These are phyloP conservation scores for Corylus heterophylla DNA, from an alignment of 306 rosid species.

Conservation along the genomic window DNA sequence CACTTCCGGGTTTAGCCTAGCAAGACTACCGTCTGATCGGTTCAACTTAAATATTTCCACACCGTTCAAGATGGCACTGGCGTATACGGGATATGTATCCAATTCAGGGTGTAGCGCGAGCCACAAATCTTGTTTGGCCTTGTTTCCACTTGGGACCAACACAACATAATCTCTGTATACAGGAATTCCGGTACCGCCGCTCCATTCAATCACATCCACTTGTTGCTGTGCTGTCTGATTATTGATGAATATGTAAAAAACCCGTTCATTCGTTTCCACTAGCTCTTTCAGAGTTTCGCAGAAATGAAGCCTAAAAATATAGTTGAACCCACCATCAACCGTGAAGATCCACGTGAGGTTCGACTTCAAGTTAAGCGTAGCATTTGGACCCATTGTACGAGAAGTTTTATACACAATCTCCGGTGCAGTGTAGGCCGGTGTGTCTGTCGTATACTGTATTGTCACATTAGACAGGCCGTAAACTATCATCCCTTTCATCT, in stretches of 20 bases:
- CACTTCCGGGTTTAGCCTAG: not conserved
- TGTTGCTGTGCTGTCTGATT: not conserved
- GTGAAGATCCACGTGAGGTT: conserved; percentile 29
- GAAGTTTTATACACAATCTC: not conserved
- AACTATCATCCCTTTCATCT: fast-evolving
- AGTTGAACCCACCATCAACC: not conserved
- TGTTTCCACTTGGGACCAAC: fast-evolving
- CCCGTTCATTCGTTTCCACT: not conserved
- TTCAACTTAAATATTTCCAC: conserved; percentile 29
- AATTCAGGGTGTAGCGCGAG: not conserved
- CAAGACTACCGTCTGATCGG: not conserved
- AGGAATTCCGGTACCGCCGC: not conserved
- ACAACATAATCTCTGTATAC: conserved; percentile 7
- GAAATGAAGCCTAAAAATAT: conserved; percentile 30
- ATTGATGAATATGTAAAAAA: conserved; percentile 1
- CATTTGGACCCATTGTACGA: not conserved
- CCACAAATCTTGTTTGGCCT: not conserved
- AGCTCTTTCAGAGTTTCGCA: not conserved
- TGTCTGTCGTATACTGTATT: not conserved
- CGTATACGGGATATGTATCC: not conserved
- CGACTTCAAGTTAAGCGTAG: not conserved
- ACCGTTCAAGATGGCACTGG: conserved; percentile 15
- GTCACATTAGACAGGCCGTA: not conserved
- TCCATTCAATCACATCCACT: not conserved
- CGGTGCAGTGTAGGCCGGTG: conserved; percentile 2